Evolutionary conservation across 2,329 filamentous ascomycete species (phyloP), one percentile per base, ranked within the genome.

Genomic region (Claviceps digitariae): DNA sequence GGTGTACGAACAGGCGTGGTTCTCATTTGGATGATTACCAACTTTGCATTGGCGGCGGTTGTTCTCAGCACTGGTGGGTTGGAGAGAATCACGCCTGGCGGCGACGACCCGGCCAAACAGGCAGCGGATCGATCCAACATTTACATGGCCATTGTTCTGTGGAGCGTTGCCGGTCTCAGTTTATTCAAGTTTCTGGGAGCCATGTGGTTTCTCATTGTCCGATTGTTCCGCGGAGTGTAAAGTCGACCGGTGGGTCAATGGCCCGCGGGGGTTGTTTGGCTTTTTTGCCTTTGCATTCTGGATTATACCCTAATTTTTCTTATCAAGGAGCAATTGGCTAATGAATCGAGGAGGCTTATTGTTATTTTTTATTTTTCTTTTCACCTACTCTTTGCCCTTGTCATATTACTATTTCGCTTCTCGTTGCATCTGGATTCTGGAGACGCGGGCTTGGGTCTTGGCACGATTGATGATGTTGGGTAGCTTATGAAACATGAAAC

Each of bases 11-110:
- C 87, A 21, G 82, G 88, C 29, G 90, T 96, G 60, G 93, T 98
- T 31, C 74, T 97, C 50, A 82, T 86, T 59, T 98, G 93, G 93
- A 95, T 98, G 78, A 88, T 97, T 62, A 90, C 84, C 64, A 98
- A 98, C 69, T 87, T 98, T 67, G 90, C 82, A 0, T 81, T 98
- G 6, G 83, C 82, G 0, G 91, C 91, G 0, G 77, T 94, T 2
- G 91, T 98, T 8, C 74, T 98, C 59, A 90, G 86, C 64, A 84
- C 87, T 1, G 91, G 86, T 25, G 91, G 93, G 2, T 69, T 96
- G 57, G 83, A 94, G 60, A 77, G 78, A 55, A 77, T 90, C 50
- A 73, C 72, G 34, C 67, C 74, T 1, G 67, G 73, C 17, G 62
- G 69, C 21, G 58, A 58, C 8, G 55, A 61, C 25, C 55, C 52